phyloP scores from a whole-genome alignment of 352 stramenopile genomes.

The Sclerospora graminicola region DNA sequence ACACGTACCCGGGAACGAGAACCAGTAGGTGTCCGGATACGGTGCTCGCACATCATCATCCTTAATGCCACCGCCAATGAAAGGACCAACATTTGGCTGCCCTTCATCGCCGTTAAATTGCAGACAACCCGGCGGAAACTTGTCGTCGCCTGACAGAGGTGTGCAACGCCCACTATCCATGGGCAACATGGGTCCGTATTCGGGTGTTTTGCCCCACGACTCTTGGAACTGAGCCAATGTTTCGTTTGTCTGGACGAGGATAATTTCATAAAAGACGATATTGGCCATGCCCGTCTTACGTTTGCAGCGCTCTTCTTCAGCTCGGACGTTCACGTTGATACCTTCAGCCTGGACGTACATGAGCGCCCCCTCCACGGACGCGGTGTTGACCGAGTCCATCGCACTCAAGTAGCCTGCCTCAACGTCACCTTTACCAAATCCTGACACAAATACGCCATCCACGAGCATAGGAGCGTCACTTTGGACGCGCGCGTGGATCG shows the following conservation, averaged over 20 bases:
- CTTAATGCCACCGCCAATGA: slow-evolving; percentile 48
- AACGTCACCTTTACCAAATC: slow-evolving; percentile 41
- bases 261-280: slow-evolving; percentile 70
- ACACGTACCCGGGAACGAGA: slow-evolving; percentile 54
- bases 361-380: slow-evolving; percentile 53
- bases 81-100: slow-evolving; percentile 53
- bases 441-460: slow-evolving; percentile 48
- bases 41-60: slow-evolving; percentile 34
- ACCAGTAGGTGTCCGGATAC: slow-evolving; percentile 56
- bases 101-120: slow-evolving; percentile 59
- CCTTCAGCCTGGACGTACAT: slow-evolving; percentile 78
- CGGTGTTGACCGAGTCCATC: slow-evolving; percentile 70
- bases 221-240: slow-evolving; percentile 49
- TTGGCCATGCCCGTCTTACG: slow-evolving; percentile 52
- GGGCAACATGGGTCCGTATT: slow-evolving; percentile 56
- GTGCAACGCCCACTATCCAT: slow-evolving; percentile 64
- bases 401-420: slow-evolving; percentile 44
- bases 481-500: slow-evolving; percentile 62
- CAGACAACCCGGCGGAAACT: slow-evolving; percentile 41
- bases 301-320: slow-evolving; percentile 36
- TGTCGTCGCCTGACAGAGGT: slow-evolving; percentile 21
- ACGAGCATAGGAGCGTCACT: slow-evolving; percentile 50
- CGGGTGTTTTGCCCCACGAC: slow-evolving; percentile 36
- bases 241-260: slow-evolving; percentile 53
- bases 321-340: slow-evolving; percentile 52